Evolutionary conservation across 768 basidiomycete genomes (phyloP), one percentile per base, ranked within the genome.

Genomic region (Lactarius evosmus): DNA sequence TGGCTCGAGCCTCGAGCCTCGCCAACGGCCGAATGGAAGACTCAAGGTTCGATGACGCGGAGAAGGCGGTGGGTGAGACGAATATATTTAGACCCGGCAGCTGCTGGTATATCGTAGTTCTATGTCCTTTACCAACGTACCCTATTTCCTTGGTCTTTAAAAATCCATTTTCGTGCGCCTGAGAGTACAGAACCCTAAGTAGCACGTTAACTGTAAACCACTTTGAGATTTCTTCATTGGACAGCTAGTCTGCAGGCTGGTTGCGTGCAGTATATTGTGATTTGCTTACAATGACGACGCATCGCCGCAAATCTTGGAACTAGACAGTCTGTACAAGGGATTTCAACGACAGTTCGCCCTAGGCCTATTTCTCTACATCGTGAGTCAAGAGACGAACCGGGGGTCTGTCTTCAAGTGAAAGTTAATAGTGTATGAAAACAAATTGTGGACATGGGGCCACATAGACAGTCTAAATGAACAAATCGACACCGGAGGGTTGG

Each of bases 31-130:
- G 78, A 70, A 64, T 82, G 76, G 72, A 80, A 75, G 67, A 77
- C 76, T 46, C 50, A 67, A 0, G 77, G 79, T 4, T 80, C 74
- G 1, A 76, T 89, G 66, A 91, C 89, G 19, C 75, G 89, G 52
- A 74, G 89, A 67, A 74, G 89, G 67, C 76, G 88, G 59, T 92
- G 91, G 91, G 75, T 82, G 11, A 76, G 89, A 60, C 77, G 89
- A 50, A 82, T 91, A n/a, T 91, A 85, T 79, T 58, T 55, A 7
- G 55, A 66, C 40, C 25, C 56, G 29, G 25, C 19, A 4, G 16
- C 33, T 9, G 14, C 59, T 50, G 19, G 34, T 22, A 30, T 55
- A n/a, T 32, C 25, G 22, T 65, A 33, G 29, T 8, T 60, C 29
- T 38, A 27, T 12, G 38, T 25, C 44, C 14, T 46, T 25, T 58